Evolutionary conservation across 2,329 filamentous ascomycete genomes (phyloP), one percentile per base, ranked within the genome.

Genomic region (Fusarium sp.): DNA sequence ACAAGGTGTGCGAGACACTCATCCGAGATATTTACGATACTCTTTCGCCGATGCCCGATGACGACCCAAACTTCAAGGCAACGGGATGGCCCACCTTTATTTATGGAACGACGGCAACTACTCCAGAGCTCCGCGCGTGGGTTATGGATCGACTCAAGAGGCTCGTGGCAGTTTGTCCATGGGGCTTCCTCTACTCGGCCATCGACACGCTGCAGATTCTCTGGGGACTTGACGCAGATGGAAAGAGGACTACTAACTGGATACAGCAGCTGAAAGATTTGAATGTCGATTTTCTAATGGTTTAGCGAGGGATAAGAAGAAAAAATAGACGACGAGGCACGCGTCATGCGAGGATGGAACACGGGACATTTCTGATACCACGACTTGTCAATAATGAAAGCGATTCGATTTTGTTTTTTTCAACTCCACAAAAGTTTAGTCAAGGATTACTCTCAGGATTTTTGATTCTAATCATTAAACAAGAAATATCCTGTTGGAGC

Each of bases 1-100:
- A 75, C 5, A 61, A 69, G 54, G 66, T 75, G n/a, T 64, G 61
- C 37, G 77, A 80, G 11, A 69, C 75, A 4, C 79, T 90, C 6
- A 85, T 84, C 15, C 72, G 80, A 7, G 86, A 88, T 32, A 82
- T 88, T 11, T 82, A 88, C n/a, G 66, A 83, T 7, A 85, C 88
- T 50, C 81, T 90, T 4, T 82, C 84, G 1, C 81, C 80, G n/a
- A 84, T 90, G 1, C 83, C 84, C 1, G 82, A 85, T 11, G 81
- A 85, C 2, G 87, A 90, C 61, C 82, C 84, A 3, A 84, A 89
- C 15, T 87, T 89, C 81, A 90, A 90, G 74, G 87, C 86, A 0
- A 88, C 87, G 1, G 85, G 85, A 10, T 90, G 87, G 88, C 87
- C 89, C 1, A 85, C 88, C 0, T 90, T 90, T 65, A 83, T 90